Base-by-base conservation (phyloP, 2,329 filamentous ascomycete species). In the Cladophialophora immunda region DNA sequence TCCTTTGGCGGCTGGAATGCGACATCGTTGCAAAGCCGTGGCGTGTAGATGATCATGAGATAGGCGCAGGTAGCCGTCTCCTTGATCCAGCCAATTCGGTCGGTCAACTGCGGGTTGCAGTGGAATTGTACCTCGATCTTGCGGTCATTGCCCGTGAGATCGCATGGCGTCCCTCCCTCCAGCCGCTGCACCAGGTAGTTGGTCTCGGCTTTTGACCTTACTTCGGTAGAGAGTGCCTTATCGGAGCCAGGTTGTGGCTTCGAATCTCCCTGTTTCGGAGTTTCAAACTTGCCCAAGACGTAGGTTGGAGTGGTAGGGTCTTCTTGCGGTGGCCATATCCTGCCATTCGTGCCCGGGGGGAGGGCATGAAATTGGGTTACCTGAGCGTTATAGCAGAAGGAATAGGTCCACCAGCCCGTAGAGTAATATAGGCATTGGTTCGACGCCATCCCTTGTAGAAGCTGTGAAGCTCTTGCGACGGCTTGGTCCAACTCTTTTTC, bases 361-460 rank as follows among this genome's bases (percentile, higher is more conserved):
- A 94, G 81, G 53, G 93, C 92, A 77, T 97, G 94, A 79, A 96
- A 97, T 79, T 97, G 94, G 74, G 92, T 91, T 68, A 97, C 90
- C 70, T 94, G 89, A 68, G 90, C 86, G 76, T 92, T 92, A 80
- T 97, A 95, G 83, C 94, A 97, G 78, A 97, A 97, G 73, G 90
- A 91, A 80, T 97, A 97, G 75, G 91, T 95, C 94, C 94, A 97
- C 94, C 94, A 97, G 0, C 94, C 94, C 0, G 89, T 91, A 71
- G 93, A 81, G 77, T 88, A 92, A 81, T 94, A 97, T 70, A 97
- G 86, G 78, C 94, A 97, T 47, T 73, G 71, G 58, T 86, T 86
- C 3, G 89, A 91, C 61, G 94, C 87, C 79, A 97, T 90, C 29
- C 89, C 88, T 70, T 87, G 86, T 58, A 97, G 82, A 25, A 97